Evolutionary conservation across 140 eudicot genomes (phyloP).

Genomic region (Anethum foeniculum): DNA sequence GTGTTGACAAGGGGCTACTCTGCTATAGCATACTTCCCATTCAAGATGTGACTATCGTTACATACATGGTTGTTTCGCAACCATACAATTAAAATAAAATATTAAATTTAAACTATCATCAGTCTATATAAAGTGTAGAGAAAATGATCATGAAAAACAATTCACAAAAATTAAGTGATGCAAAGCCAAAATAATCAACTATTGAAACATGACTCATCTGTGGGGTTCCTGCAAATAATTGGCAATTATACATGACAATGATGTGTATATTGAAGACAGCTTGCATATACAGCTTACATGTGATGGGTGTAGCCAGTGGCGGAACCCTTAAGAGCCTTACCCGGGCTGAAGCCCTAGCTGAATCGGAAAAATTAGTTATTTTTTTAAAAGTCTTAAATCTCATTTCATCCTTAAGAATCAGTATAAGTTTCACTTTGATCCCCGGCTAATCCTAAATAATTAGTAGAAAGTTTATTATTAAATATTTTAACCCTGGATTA

Average conservation of each 20-base stretch:
- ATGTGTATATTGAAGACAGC: slow-evolving; percentile 2
- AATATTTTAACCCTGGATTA: no score
- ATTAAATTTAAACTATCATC: background rate
- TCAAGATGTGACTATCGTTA: background rate
- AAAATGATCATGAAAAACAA: background rate
- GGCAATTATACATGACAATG: background rate
- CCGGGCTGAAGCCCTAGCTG: no score
- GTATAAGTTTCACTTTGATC: no score
- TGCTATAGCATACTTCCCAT: background rate
- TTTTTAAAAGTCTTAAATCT: no score
- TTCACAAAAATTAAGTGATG: background rate
- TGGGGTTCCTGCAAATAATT: background rate
- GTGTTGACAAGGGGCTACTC: background rate
- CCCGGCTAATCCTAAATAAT: no score
- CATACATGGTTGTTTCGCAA: background rate
- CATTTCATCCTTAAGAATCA: no score
- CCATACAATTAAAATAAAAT: background rate
- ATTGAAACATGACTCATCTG: background rate
- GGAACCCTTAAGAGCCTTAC: no score
- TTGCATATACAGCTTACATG: background rate
- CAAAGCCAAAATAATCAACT: background rate
- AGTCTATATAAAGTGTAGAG: background rate
- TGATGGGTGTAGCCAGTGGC: background rate
- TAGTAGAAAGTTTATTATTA: no score
- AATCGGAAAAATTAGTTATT: no score